A percentile compares a stretch with the other conserved stretches of the same genome.
Conservation (phyloP, 345 rosid species). For the Eutrema yunnanense region DNA sequence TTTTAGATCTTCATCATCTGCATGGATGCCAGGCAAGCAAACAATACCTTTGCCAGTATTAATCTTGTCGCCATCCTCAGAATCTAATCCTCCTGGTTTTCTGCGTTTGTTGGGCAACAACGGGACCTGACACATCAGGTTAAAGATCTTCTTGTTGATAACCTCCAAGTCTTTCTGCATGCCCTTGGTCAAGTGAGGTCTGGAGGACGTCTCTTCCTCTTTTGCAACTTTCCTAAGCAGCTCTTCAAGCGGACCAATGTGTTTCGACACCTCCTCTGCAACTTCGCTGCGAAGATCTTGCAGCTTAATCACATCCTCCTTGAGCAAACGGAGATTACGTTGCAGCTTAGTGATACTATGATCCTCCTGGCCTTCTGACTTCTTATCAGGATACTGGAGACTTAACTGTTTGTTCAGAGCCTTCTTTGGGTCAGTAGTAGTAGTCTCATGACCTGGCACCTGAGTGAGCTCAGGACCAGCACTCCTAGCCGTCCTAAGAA, state of each 20-base stretch:
- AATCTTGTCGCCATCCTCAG: background rate
- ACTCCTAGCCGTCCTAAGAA: too few species aligned
- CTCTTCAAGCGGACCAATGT: background rate
- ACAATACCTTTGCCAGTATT: slow-evolving; percentile 10
- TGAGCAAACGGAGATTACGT: background rate
- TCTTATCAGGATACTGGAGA: background rate
- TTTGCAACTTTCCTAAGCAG: background rate
- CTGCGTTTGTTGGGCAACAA: slow-evolving; percentile 16
- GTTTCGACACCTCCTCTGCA: background rate
- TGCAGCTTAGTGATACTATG: background rate
- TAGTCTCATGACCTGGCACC: too few species aligned
- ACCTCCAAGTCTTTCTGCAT: slow-evolving; percentile 15
- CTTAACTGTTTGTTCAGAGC: too few species aligned
- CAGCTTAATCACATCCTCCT: background rate
- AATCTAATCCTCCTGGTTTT: background rate
- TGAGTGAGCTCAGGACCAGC: too few species aligned
- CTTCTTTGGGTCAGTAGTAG: too few species aligned
- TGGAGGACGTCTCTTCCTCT: background rate
- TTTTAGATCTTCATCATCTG: background rate
- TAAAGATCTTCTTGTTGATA: slow-evolving; percentile 31
- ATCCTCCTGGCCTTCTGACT: background rate
- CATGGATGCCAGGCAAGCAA: slow-evolving; percentile 21
- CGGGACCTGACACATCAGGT: slow-evolving; percentile 31
- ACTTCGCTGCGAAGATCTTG: background rate
- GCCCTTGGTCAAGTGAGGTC: slow-evolving; percentile 4